Evolutionary conservation across 129 eudicot genomes (phyloP).

Genomic region (Silybum marianum): DNA sequence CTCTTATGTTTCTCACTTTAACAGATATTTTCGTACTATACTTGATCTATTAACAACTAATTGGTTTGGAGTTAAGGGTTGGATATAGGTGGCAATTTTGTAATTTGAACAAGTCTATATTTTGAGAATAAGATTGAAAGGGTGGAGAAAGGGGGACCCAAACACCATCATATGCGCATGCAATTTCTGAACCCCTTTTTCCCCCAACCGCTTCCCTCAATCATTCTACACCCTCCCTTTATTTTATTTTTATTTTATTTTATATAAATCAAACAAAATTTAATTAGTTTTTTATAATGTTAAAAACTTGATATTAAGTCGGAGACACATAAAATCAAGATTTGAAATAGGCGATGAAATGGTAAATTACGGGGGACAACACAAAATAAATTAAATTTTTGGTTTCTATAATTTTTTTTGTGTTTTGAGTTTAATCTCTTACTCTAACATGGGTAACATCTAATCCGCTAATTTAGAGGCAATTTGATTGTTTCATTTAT

Average conservation of each 20-base stretch:
- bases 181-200: conserved; percentile 13
- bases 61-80: background rate
- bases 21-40: no score
- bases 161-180: conserved; percentile 41
- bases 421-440: background rate
- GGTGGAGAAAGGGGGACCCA: conserved; percentile 11
- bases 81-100: conserved; percentile 14
- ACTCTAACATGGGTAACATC: background rate
- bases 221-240: background rate
- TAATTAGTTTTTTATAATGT: background rate
- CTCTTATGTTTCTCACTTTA: no score
- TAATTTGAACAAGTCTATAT: background rate
- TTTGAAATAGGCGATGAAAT: background rate
- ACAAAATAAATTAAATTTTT: no score
- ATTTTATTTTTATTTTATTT: background rate
- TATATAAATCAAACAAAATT: background rate
- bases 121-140: conserved; percentile 26
- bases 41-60: no score
- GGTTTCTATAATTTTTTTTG: no score
- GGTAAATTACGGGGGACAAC: background rate
- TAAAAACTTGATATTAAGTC: background rate
- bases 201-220: background rate
- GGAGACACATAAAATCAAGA: background rate
- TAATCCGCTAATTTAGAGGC: background rate
- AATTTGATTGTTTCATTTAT: background rate